Percentiles rank a stretch among this genome's conserved stretches.
Evolutionary conservation across 805 yeast species (phyloP).

Genomic region (Ogataea thermomethanolica): DNA sequence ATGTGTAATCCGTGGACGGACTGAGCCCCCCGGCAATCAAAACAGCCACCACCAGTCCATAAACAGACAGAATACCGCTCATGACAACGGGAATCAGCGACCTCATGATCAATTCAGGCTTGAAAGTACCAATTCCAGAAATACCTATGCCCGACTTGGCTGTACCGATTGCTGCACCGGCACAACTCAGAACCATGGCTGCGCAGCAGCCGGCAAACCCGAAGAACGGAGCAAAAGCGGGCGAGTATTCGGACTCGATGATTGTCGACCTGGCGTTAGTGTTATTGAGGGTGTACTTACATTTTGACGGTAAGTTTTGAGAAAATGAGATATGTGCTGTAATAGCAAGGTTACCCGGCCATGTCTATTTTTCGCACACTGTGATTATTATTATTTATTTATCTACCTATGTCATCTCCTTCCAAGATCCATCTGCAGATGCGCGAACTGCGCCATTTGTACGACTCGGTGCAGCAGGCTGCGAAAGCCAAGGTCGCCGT

Average conservation of each 20-base stretch:
- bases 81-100: constrained; percentile 95
- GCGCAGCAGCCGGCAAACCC: constrained; percentile 97
- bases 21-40: constrained; percentile 87
- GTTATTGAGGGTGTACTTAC: constrained; percentile 1
- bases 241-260: constrained; percentile 59
- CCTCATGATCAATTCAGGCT: constrained; percentile 95
- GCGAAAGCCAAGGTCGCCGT: constrained; percentile 42
- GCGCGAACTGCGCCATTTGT: constrained; percentile 51
- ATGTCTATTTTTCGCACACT: neutral
- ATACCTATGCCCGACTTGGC: constrained; percentile 99
- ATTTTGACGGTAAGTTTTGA: constrained; percentile 8
- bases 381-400: neutral
- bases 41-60: constrained; percentile 95
- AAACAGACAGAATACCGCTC: constrained; percentile 96
- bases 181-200: constrained; percentile 85
- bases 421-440: constrained; percentile 44
- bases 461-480: constrained; percentile 39
- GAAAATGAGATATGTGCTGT: constrained; percentile 4
- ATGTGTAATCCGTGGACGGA: constrained; percentile 74
- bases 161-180: constrained; percentile 99
- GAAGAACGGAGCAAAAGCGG: constrained; percentile 93
- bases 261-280: constrained; percentile 20
- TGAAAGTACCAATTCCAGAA: constrained; percentile 95
- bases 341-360: constrained; percentile 7
- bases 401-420: constrained; percentile 31